phyloP scores from a whole-genome alignment of 1,284 basidiomycete species.

The Cutaneotrichosporon arboriforme region DNA sequence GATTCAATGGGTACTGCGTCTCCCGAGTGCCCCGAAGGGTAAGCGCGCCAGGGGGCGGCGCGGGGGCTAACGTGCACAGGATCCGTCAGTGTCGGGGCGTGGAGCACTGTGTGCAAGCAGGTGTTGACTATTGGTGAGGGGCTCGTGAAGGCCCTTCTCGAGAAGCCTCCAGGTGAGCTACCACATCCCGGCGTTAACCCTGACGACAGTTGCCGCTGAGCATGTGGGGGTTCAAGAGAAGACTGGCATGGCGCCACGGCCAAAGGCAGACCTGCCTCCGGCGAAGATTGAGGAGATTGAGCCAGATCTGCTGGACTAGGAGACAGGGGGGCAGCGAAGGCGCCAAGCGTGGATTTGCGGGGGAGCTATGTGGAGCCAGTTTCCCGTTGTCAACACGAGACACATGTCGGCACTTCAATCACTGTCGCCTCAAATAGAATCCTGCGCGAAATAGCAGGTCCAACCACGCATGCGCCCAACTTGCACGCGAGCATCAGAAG shows the following conservation, averaged over 20 bases:
- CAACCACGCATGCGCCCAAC: too few species aligned
- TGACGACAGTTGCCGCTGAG: conserved; percentile 7
- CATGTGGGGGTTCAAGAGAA: conserved; percentile 13
- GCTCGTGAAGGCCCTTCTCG: conserved; percentile 56
- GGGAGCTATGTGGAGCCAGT: too few species aligned
- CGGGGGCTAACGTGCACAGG: conserved; percentile 52
- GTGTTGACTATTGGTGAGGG: conserved; percentile 66
- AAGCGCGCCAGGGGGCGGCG: conserved; percentile 5
- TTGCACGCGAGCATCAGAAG: too few species aligned
- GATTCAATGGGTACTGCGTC: conserved; percentile 67
- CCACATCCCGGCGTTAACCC: neutral
- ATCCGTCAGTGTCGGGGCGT: conserved; percentile 78
- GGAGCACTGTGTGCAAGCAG: conserved; percentile 82
- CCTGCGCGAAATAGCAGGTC: too few species aligned
- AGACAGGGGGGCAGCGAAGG: neutral
- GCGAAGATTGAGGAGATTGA: conserved; percentile 35
- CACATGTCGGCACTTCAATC: too few species aligned
- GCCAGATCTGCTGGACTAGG: conserved; percentile 34
- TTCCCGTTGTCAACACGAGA: too few species aligned
- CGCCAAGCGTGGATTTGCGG: too few species aligned
- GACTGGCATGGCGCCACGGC: neutral
- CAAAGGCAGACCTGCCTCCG: conserved; percentile 4
- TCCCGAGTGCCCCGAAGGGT: conserved; percentile 45
- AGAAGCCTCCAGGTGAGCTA: conserved; percentile 17
- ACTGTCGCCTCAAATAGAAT: too few species aligned